phyloP scores from a whole-genome alignment of 306 rosid genomes.

The Dalbergia cochinchinensis region DNA sequence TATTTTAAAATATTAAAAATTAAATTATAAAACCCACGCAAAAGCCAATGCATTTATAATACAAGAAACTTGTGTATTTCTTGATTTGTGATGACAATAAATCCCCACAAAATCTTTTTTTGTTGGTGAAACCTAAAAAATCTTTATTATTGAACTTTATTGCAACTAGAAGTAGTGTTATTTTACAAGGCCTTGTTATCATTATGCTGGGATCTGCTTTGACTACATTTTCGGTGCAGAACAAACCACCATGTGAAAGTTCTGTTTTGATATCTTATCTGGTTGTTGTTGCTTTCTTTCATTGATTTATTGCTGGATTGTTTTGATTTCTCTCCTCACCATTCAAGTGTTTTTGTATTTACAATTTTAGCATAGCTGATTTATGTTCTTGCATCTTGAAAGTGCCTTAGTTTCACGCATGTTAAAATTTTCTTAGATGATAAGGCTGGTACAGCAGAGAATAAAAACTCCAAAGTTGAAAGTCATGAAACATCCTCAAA shows the following conservation, averaged over 20 bases:
- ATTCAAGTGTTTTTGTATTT: not conserved
- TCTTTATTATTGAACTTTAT: not conserved
- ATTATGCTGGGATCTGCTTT: not conserved
- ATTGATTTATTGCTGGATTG: slow-evolving; percentile 15
- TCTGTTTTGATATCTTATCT: slow-evolving; percentile 5
- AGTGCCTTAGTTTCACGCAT: slow-evolving; percentile 31
- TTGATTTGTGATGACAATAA: not conserved
- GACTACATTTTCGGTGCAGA: too few species aligned
- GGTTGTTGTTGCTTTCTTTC: slow-evolving; percentile 9
- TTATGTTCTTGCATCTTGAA: slow-evolving; percentile 27
- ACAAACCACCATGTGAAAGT: not conserved
- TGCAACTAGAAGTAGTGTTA: too few species aligned
- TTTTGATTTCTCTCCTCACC: not conserved
- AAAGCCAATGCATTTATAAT: too few species aligned
- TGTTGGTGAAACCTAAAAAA: too few species aligned
- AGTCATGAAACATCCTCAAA: slow-evolving; percentile 56
- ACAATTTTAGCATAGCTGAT: slow-evolving; percentile 9
- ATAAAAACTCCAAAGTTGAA: slow-evolving; percentile 57
- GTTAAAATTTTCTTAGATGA: slow-evolving; percentile 59
- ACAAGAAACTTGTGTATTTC: too few species aligned
- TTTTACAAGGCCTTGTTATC: too few species aligned
- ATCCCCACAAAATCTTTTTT: not conserved
- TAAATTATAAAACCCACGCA: too few species aligned
- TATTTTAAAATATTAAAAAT: too few species aligned
- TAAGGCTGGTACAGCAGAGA: slow-evolving; percentile 64